Percentiles rank a stretch among this genome's conserved stretches.
Evolutionary conservation across 148 eudicot species (phyloP).

Genomic region (Gaultheria prostrata): DNA sequence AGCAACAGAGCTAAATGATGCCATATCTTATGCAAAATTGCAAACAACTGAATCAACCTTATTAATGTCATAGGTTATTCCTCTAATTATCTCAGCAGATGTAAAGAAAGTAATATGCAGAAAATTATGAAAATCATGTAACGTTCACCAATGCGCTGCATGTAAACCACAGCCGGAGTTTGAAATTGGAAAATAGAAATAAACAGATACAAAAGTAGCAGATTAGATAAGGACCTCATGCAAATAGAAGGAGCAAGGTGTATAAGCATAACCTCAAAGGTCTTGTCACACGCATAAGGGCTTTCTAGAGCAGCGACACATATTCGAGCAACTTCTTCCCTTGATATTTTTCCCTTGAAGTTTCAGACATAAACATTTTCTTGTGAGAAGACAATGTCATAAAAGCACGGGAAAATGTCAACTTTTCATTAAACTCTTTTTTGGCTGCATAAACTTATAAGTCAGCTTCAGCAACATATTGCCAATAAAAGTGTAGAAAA

Average conservation of each 20-base stretch:
- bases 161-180: not conserved
- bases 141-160: not conserved
- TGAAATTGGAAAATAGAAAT: not conserved
- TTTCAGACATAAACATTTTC: constrained; percentile 9
- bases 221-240: not conserved
- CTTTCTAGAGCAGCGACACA: constrained; percentile 92
- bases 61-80: not conserved
- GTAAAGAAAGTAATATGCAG: not conserved
- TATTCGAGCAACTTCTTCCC: constrained; percentile 92
- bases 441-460: not conserved
- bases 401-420: not conserved
- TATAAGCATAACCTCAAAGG: constrained; percentile 69
- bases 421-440: not conserved
- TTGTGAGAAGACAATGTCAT: not conserved
- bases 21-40: not conserved
- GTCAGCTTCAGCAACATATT: not conserved
- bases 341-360: constrained; percentile 82
- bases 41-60: not conserved
- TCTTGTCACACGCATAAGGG: constrained; percentile 85
- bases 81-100: not conserved
- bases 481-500: not conserved
- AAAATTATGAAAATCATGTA: not conserved
- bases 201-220: not conserved
- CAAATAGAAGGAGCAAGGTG: not conserved
- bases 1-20: not conserved